These are phyloP conservation scores for Wickerhamomyces rabaulensis DNA, from an alignment of 805 yeast genomes.

Conservation along the genomic window DNA sequence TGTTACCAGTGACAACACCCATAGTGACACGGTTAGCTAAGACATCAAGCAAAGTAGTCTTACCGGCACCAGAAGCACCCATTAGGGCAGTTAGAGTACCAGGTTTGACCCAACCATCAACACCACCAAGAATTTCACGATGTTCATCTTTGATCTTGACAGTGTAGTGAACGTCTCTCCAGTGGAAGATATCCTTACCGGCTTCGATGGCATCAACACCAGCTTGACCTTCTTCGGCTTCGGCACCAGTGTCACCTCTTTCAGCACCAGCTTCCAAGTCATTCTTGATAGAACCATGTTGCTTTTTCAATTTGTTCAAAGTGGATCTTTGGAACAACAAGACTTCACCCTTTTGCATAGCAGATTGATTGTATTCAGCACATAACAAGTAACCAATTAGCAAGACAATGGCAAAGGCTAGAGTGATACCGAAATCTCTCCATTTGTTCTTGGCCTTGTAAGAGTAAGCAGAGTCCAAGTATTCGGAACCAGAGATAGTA, in stretches of 20 bases:
- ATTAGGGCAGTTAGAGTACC: slow-evolving; percentile 75
- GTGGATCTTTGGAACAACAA: slow-evolving; percentile 50
- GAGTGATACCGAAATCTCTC: slow-evolving; percentile 60
- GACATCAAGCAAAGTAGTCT: slow-evolving; percentile 67
- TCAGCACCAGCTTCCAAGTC: slow-evolving; percentile 24
- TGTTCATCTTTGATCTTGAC: slow-evolving; percentile 57
- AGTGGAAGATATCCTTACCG: slow-evolving; percentile 57
- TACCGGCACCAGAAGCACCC: slow-evolving; percentile 83
- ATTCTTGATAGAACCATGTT: slow-evolving; percentile 24
- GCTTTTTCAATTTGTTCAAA: slow-evolving; percentile 41
- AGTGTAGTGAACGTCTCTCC: slow-evolving; percentile 72
- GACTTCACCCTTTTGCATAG: slow-evolving; percentile 68
- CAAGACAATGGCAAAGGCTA: slow-evolving; percentile 53
- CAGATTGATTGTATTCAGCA: slow-evolving; percentile 55
- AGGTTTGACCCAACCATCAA: slow-evolving; percentile 81
- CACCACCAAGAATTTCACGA: slow-evolving; percentile 55
- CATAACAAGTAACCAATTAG: slow-evolving; percentile 45
- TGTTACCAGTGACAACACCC: slow-evolving; percentile 70
- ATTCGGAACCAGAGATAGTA: slow-evolving; percentile 48
- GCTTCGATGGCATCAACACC: slow-evolving; percentile 26
- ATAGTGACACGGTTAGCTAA: slow-evolving; percentile 64
- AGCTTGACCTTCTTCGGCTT: slow-evolving; percentile 12
- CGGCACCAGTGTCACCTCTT: slow-evolving; percentile 24
- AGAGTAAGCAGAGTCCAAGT: slow-evolving; percentile 36
- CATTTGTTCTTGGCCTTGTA: slow-evolving; percentile 47